Conservation (phyloP, 352 stramenopile genomes). For the Phytophthora uliginosa region DNA sequence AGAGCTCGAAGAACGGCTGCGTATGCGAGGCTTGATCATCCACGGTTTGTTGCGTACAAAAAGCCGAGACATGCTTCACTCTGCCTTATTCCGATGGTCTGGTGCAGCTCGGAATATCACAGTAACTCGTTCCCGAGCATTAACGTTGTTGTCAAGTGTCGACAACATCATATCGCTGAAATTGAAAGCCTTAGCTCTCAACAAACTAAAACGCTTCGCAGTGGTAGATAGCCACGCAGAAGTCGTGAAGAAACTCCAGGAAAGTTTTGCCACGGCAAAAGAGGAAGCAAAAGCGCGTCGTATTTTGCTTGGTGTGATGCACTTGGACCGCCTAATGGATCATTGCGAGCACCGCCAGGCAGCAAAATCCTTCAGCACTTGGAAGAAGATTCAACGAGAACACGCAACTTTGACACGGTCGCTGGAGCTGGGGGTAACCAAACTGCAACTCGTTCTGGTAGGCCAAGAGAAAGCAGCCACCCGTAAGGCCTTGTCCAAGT, state of each 20-base stretch:
- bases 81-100: constrained; percentile 36
- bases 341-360: constrained; percentile 33
- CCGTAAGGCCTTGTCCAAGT: constrained; percentile 35
- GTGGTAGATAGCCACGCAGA: constrained; percentile 7
- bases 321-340: constrained; percentile 34
- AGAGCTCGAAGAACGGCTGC: constrained; percentile 33
- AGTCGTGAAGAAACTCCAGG: constrained; percentile 14
- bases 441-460: constrained; percentile 38
- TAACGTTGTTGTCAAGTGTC: constrained; percentile 27
- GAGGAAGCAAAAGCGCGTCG: constrained; percentile 12
- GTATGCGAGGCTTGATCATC: constrained; percentile 38
- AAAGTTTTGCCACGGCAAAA: constrained; percentile 20
- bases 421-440: constrained; percentile 28
- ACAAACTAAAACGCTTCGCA: constrained; percentile 25
- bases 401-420: constrained; percentile 10
- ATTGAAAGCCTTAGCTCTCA: constrained; percentile 39
- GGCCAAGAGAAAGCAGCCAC: constrained; percentile 22
- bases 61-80: constrained; percentile 33
- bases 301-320: constrained; percentile 27
- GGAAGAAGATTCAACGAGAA: constrained; percentile 18
- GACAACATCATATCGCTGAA: constrained; percentile 17
- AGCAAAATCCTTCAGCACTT: constrained; percentile 32
- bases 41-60: constrained; percentile 50
- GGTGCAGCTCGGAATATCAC: constrained; percentile 27
- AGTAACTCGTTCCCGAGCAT: constrained; percentile 17